Base-by-base conservation (phyloP, 129 eudicot genomes). In the Erigeron canadensis region DNA sequence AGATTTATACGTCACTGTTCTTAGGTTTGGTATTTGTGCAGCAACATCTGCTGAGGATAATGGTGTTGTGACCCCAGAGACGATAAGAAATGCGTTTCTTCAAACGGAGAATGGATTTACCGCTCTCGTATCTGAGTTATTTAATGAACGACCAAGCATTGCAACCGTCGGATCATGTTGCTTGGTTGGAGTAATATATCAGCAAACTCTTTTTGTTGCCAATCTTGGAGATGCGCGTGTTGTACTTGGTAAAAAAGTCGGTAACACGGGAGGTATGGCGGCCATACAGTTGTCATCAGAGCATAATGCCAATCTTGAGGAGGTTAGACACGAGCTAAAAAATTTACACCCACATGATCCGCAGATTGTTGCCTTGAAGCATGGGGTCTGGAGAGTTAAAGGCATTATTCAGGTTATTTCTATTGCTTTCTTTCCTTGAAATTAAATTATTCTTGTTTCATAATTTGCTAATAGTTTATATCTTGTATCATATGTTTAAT, bases 301-400 rank as follows among this genome's bases (percentile, higher is more conserved):
- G 34, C 96, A 88, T 65, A 88, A 88, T 68, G 96, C 91, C 9
- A 88, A 84, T 66, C 47, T 86, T 43, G 96, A 88, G 79, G 79
- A 77, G 40, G 86, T 84, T 45, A 83, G 96, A 71, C 76, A 61
- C 42, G 91, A 88, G 75, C 81, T 88, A 42, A 77, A 70, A 65
- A 73, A 59, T 39, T 64, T 86, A 39, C 91, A 88, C 67, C 96
- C 96, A 16, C 57, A 84, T 74, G 96, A 88, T 76, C 89, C 91
- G 4, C 77, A 83, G 53, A 84, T 88, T 9, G 91, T 86, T 53
- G 84, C 78, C 65, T 67, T 86, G 62, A 88, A 84, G 62, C 87
- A 88, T 79, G 87, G 89, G 45, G 89, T 88, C 38, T 88, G 96
- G 96, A 79, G 88, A 71, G 95, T 88, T 38, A 88, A 88, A 80